A percentile compares a stretch with the other conserved stretches of the same genome.
These are phyloP conservation scores for Papilionanthe hybrid DNA, from an alignment of 116 monocot genomes.

Conservation along the genomic window DNA sequence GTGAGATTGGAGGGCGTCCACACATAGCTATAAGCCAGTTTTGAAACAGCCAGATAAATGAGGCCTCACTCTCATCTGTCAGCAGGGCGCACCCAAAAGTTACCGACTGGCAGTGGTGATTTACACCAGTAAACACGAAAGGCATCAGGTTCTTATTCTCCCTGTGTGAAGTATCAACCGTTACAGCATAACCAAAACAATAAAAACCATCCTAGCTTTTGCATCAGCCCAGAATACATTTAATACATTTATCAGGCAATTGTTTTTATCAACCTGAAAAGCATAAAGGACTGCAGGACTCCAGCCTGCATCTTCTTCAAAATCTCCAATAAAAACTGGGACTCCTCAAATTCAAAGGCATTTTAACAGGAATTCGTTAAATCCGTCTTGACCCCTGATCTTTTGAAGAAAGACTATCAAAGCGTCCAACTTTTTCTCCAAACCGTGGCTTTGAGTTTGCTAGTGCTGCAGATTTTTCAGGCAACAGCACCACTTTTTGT, in stretches of 20 bases:
- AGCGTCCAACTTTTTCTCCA: conserved; percentile 27
- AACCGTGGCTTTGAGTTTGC: conserved; percentile 10
- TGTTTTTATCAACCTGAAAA: conserved; percentile 58
- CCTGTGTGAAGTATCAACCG: conserved; percentile 52
- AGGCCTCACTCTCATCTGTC: conserved; percentile 54
- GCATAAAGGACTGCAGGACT: conserved; percentile 61
- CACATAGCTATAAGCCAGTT: conserved; percentile 81
- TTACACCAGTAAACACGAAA: conserved; percentile 71
- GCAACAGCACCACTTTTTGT: conserved; percentile 56
- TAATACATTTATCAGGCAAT: conserved; percentile 53
- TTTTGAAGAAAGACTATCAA: conserved; percentile 17
- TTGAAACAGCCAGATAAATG: conserved; percentile 70
- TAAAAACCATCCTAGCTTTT: conserved; percentile 69
- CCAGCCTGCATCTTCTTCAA: conserved; percentile 60
- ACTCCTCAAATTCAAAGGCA: conserved; percentile 54
- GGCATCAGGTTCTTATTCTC: conserved; percentile 59
- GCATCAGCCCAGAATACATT: conserved; percentile 81
- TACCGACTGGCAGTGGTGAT: conserved; percentile 79
- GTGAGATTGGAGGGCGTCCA: conserved; percentile 54
- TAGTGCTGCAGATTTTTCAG: conserved; percentile 18
- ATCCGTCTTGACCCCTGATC: conserved; percentile 36
- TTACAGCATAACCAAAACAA: conserved; percentile 83
- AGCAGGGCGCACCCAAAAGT: conserved; percentile 74
- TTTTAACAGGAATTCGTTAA: conserved; percentile 15
- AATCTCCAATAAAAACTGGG: conserved; percentile 55